Evolutionary conservation across 306 rosid genomes (phyloP), one percentile per base, ranked within the genome.

Genomic region (Corylus americana): DNA sequence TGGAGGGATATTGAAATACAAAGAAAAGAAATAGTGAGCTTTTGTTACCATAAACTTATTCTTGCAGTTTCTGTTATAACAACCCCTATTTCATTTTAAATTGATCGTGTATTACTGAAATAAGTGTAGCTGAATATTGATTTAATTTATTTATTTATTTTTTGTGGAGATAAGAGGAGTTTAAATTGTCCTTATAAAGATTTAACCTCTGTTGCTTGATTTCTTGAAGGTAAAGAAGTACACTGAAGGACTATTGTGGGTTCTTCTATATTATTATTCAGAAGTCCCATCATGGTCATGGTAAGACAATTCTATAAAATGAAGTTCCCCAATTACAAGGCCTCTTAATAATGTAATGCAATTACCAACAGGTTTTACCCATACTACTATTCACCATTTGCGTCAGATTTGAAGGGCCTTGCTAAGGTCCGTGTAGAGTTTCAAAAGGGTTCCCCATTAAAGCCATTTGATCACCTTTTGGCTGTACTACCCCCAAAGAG

Each of bases 281-380:
- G 90, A 73, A 4, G 90, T 86, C 16, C 85, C 88, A 29, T 91
- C 96, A 0, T 91, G 96, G 96, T 77, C 86, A 22, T 91, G 96
- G 93, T 86, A 81, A 75, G 78, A n/a, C 31, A 73, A 44, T 50
- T 17, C 35, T 31, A 2, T 27, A 22, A 16, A 16, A 27, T 42
- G 7, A 2, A 16, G 18, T 3, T 13, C 67, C 39, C 39, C 45
- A 7, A 14, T 66, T 66, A 16, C 25, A 66, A 66, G 16, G 75
- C 48, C 42, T 55, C 20, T 70, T n/a, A 31, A 12, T 48, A 35
- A 70, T 20, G 48, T 8, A 27, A 17, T 12, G 61, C 62, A 39
- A 39, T 5, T 39, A 12, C 8, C 55, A 48, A n/a, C 78, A 91
- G 94, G 94, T 88, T 79, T 84, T 91, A 85, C 82, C 92, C 94